Evolutionary conservation across 176 grass and related monocot species (phyloP).

Genomic region (Aegilops longissima): DNA sequence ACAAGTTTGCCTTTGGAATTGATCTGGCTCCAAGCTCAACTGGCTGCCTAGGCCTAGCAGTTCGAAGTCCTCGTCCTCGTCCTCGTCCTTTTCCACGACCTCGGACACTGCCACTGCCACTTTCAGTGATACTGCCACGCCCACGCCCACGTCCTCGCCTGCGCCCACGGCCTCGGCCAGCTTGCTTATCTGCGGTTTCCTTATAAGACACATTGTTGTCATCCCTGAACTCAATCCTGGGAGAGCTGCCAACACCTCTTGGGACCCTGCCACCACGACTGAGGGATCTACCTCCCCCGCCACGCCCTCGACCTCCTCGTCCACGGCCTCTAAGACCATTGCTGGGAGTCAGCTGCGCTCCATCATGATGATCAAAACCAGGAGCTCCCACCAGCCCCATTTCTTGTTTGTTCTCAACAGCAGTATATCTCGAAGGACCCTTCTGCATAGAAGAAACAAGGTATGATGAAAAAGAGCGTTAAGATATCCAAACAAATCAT

Average conservation of each 20-base stretch:
- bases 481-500: neutral
- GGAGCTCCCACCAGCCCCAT: conserved; percentile 35
- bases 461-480: neutral
- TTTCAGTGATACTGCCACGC: conserved; percentile 55
- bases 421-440: conserved; percentile 60
- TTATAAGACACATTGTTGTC: conserved; percentile 33
- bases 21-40: conserved; percentile 42
- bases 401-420: conserved; percentile 53
- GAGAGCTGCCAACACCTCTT: conserved; percentile 55
- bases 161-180: conserved; percentile 51
- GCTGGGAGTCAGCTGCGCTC: conserved; percentile 34
- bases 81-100: conserved; percentile 56
- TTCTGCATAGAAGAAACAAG: conserved; percentile 50
- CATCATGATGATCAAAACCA: conserved; percentile 49
- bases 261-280: conserved; percentile 65
- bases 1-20: conserved; percentile 61
- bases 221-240: conserved; percentile 34
- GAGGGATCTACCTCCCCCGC: conserved; percentile 56
- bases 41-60: conserved; percentile 69
- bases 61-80: conserved; percentile 77
- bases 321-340: conserved; percentile 74
- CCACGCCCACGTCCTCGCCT: conserved; percentile 49
- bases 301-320: conserved; percentile 60
- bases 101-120: conserved; percentile 49
- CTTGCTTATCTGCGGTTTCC: conserved; percentile 54